These are phyloP conservation scores for Staphylotrichum longicolle DNA, from an alignment of 495 filamentous ascomycete genomes.

Conservation along the genomic window DNA sequence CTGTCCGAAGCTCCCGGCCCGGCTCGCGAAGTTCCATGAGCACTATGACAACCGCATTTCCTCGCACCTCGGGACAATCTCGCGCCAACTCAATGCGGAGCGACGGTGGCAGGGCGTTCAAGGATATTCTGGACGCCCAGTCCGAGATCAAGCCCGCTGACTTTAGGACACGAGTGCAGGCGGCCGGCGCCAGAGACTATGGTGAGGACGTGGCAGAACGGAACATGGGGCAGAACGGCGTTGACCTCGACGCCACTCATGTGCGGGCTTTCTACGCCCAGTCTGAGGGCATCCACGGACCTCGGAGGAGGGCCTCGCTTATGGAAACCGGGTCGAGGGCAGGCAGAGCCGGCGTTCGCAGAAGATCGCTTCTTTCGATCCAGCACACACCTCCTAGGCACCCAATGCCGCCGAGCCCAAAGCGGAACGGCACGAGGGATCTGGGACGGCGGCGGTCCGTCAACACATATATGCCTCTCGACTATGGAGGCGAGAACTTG, in stretches of 20 bases:
- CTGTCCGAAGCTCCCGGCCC: slow-evolving; percentile 15
- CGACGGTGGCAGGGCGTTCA: slow-evolving; percentile 30
- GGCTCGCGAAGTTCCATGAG: slow-evolving; percentile 17
- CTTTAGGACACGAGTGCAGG: slow-evolving; percentile 46
- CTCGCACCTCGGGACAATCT: slow-evolving; percentile 11
- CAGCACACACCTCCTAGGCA: neutral
- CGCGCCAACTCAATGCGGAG: slow-evolving; percentile 27
- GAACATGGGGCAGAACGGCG: slow-evolving; percentile 45
- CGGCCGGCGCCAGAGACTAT: slow-evolving; percentile 48
- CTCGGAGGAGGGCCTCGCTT: too few relatives aligned
- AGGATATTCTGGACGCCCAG: slow-evolving; percentile 54
- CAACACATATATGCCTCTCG: slow-evolving; percentile 23
- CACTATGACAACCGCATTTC: slow-evolving; percentile 9
- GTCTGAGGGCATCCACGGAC: neutral
- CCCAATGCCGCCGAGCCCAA: neutral
- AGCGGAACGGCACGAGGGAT: neutral
- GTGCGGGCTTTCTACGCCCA: slow-evolving; percentile 36
- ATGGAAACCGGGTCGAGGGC: too few relatives aligned
- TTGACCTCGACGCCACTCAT: slow-evolving; percentile 31
- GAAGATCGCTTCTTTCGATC: neutral
- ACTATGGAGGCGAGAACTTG: slow-evolving; percentile 1
- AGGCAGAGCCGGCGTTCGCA: neutral
- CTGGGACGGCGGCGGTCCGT: slow-evolving; percentile 24
- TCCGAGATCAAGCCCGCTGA: slow-evolving; percentile 46
- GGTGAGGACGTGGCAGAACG: slow-evolving; percentile 57